phyloP scores from a whole-genome alignment of 257 asterid species.

The Ligustrum vulgare region DNA sequence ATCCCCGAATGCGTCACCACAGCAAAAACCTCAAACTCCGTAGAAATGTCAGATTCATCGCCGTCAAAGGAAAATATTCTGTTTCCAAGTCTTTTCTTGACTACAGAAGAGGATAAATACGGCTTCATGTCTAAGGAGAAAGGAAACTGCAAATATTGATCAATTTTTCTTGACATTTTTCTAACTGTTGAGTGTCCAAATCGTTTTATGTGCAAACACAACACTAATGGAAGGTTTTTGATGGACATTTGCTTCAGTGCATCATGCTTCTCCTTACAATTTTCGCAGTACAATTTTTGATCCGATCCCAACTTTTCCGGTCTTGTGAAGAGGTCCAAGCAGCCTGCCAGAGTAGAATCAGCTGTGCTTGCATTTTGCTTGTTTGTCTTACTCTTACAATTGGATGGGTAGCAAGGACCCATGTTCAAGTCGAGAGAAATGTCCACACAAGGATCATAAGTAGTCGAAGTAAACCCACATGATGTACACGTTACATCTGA shows the following conservation, averaged over 20 bases:
- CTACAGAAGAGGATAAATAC: slow-evolving; percentile 59
- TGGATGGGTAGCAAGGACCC: slow-evolving; percentile 18
- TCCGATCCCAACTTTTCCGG: slow-evolving; percentile 66
- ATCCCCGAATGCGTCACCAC: slow-evolving; percentile 79
- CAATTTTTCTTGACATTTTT: slow-evolving; percentile 64
- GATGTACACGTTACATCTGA: slow-evolving; percentile 74
- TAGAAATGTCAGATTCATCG: slow-evolving; percentile 43
- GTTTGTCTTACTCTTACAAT: slow-evolving; percentile 37
- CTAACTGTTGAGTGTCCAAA: slow-evolving; percentile 62
- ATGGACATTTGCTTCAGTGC: slow-evolving; percentile 69
- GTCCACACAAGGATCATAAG: slow-evolving; percentile 72
- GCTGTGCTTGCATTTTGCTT: slow-evolving; percentile 37
- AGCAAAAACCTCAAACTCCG: slow-evolving; percentile 75
- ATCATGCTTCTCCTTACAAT: slow-evolving; percentile 58
- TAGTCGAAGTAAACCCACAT: slow-evolving; percentile 75
- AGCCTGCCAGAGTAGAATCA: slow-evolving; percentile 44
- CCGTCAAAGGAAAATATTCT: slow-evolving; percentile 48
- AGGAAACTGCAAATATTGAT: slow-evolving; percentile 67
- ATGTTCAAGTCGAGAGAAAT: slow-evolving; percentile 59
- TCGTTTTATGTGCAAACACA: slow-evolving; percentile 69
- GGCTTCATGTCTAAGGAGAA: slow-evolving; percentile 74
- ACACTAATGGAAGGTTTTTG: slow-evolving; percentile 60
- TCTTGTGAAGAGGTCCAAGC: slow-evolving; percentile 67
- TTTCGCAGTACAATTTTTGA: slow-evolving; percentile 61
- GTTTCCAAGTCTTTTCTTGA: slow-evolving; percentile 59